These are phyloP conservation scores for Wallacemonas collosoma DNA, from an alignment of 208 protist species.

Conservation along the genomic window DNA sequence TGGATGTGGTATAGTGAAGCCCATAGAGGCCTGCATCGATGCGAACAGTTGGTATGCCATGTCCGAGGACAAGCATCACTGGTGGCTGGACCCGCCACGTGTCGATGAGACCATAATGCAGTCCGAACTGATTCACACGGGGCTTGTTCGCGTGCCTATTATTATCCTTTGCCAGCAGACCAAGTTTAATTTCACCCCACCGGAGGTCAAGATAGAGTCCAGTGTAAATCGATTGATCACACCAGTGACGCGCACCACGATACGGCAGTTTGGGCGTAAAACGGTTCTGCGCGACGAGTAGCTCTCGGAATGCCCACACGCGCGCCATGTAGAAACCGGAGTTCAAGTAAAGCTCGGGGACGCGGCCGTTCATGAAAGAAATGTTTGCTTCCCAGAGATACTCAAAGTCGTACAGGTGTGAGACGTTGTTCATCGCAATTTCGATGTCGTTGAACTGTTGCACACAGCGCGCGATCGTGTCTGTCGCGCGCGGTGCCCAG, in stretches of 20 bases:
- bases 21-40: conserved; percentile 10
- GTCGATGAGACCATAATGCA: conserved; percentile 13
- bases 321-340: conserved; percentile 12
- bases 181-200: neutral
- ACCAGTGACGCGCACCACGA: neutral
- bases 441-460: neutral
- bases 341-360: neutral
- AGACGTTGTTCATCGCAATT: neutral
- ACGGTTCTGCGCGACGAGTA: neutral
- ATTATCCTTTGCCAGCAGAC: neutral
- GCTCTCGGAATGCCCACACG: conserved; percentile 13
- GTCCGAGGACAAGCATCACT: neutral
- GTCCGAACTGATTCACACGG: conserved; percentile 7
- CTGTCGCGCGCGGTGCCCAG: neutral
- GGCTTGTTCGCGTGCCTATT: neutral
- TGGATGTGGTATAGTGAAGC: neutral
- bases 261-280: neutral
- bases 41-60: neutral
- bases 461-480: neutral
- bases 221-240: neutral
- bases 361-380: neutral
- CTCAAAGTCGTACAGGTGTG: neutral
- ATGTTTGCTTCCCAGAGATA: neutral
- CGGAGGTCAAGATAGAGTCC: conserved; percentile 10
- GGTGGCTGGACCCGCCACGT: neutral